A percentile compares a stretch with the other conserved stretches of the same genome.
Evolutionary conservation across 1,284 basidiomycete species (phyloP).

Genomic region (Trichosporon sp.): DNA sequence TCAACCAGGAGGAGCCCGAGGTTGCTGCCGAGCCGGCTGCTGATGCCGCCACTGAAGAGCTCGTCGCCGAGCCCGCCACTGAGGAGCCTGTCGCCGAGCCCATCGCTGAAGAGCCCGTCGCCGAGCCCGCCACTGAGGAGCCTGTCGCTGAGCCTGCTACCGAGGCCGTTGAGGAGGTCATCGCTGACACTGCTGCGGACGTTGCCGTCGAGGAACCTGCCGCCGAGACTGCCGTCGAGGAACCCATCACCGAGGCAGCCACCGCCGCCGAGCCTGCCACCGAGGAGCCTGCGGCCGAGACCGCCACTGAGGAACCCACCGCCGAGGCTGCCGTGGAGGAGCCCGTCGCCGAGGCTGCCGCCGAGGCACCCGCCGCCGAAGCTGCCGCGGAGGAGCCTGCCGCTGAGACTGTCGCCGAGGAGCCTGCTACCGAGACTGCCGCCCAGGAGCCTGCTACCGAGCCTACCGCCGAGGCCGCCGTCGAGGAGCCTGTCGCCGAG

Average conservation of each 20-base stretch:
- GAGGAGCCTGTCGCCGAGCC: not conserved
- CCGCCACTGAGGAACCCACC: not conserved
- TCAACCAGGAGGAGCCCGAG: not conserved
- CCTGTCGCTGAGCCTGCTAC: not conserved
- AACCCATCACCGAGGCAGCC: not conserved
- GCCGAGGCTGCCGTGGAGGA: too few species aligned
- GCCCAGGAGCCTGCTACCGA: too few species aligned
- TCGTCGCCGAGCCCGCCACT: not conserved
- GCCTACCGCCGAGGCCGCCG: not conserved
- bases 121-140: not conserved
- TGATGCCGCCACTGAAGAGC: not conserved
- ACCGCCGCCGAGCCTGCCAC: not conserved
- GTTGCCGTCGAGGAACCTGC: not conserved
- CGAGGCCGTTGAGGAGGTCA: not conserved
- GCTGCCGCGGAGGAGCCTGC: too few species aligned
- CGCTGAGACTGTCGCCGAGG: too few species aligned
- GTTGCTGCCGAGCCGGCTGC: not conserved
- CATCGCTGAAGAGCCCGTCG: not conserved
- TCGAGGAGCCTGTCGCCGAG: not conserved
- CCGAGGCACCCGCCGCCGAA: too few species aligned
- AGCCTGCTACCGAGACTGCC: too few species aligned
- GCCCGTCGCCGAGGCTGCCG: too few species aligned
- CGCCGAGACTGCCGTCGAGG: not conserved
- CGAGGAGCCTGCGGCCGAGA: not conserved
- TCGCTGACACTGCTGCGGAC: not conserved